phyloP scores from a whole-genome alignment of 148 eudicot species.

The Rhododendron mucronatum region DNA sequence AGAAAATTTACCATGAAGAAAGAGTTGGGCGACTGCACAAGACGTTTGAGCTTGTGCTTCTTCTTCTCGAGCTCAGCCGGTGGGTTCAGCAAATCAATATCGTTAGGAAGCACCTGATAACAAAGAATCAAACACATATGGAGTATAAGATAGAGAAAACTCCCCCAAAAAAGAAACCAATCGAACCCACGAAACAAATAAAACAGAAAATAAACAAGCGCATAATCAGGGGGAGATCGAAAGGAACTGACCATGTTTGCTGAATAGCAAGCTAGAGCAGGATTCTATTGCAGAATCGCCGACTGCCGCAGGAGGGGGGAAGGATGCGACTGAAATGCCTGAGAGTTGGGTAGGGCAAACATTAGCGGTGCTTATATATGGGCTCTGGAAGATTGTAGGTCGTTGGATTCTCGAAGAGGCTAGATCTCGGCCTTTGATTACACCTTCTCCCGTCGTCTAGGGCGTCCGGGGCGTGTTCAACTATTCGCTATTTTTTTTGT shows the following conservation, averaged over 20 bases:
- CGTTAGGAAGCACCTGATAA: slow-evolving; percentile 22
- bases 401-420: neutral
- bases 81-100: slow-evolving; percentile 24
- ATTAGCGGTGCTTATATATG: slow-evolving; percentile 2
- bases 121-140: neutral
- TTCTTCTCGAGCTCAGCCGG: slow-evolving; percentile 27
- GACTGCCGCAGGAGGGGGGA: neutral
- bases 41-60: slow-evolving; percentile 30
- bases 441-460: neutral
- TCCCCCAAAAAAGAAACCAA: neutral
- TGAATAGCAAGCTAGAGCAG: neutral
- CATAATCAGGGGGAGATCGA: neutral
- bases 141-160: neutral
- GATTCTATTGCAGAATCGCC: neutral
- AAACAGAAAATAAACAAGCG: neutral
- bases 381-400: neutral
- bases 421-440: slow-evolving; percentile 1
- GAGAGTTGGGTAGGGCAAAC: neutral
- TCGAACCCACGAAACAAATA: neutral
- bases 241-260: neutral
- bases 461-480: neutral
- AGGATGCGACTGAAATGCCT: neutral
- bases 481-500: neutral
- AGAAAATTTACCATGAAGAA: slow-evolving; percentile 21
- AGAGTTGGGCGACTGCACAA: slow-evolving; percentile 26